Conservation (phyloP, 225 moss, liverwort and hornwort species). For the Bryum argenteum region DNA sequence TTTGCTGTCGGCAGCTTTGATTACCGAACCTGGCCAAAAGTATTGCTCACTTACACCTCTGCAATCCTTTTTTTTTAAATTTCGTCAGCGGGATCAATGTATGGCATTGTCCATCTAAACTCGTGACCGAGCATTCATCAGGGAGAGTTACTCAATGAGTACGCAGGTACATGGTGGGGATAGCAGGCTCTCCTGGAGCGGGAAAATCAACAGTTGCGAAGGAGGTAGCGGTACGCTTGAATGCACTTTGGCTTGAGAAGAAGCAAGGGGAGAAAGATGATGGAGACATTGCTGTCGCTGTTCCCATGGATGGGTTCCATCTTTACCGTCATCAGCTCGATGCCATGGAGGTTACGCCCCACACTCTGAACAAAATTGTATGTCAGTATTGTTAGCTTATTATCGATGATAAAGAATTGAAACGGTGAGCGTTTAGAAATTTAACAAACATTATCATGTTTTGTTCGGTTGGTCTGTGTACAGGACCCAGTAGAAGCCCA, state of each 20-base stretch:
- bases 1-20: slow-evolving; percentile 55
- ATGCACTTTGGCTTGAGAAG: slow-evolving; percentile 70
- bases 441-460: not conserved
- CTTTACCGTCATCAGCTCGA: slow-evolving; percentile 92
- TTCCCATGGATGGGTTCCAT: slow-evolving; percentile 99
- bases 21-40: slow-evolving; percentile 60
- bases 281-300: slow-evolving; percentile 64
- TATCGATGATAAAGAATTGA: not conserved
- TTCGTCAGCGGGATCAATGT: no score
- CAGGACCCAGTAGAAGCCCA: slow-evolving; percentile 93
- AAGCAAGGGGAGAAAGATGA: slow-evolving; percentile 8
- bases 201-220: slow-evolving; percentile 89
- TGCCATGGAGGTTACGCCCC: slow-evolving; percentile 76
- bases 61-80: slow-evolving; percentile 17
- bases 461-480: slow-evolving; percentile 19
- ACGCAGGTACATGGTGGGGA: slow-evolving; percentile 78
- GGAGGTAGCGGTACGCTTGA: slow-evolving; percentile 73
- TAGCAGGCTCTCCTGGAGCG: slow-evolving; percentile 93
- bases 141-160: slow-evolving; percentile 30
- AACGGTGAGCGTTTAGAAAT: not conserved
- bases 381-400: not conserved
- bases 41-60: slow-evolving; percentile 31
- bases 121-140: no score
- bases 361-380: not conserved
- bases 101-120: no score